Base-by-base conservation (phyloP, 106 monocot genomes). In the Vanilla planifolia region DNA sequence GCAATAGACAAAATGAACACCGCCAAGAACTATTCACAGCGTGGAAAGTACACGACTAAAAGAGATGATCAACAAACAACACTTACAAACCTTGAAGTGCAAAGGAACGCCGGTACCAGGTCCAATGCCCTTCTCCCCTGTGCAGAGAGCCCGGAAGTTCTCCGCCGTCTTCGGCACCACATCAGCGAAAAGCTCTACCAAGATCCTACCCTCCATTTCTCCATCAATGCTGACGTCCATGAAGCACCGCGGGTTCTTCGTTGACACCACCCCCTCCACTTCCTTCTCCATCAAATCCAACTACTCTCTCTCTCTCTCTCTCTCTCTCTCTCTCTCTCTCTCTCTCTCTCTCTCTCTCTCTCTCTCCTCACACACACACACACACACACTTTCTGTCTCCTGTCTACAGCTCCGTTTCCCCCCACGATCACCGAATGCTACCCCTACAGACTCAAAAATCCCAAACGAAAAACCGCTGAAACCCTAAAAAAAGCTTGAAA, bases 211-310 rank as follows among this genome's bases (percentile, higher is more conserved):
- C 37, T 70, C 69, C 61, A 70, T 36, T 21, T 70, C 69, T 40
- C 61, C 69, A 45, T 46, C 67, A 46, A 70, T 70, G 69, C 61
- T 70, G 28, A 70, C 33, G 51, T 70, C 69, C 51, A 70, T 40
- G 69, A 35, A 70, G 41, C 35, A 37, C 28, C 69, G 29, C 34
- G 69, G 69, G 36, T 70, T 70, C 51, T n/a, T 51, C 61, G 10
- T 42, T 19, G 27, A 33, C 33, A 35, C n/a, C 19, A 35, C 17
- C 35, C 57, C 57, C 57, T 34, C 57, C 20, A 33, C 21, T 33
- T 57, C 57, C 21, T 21, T 35, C 35, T 57, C 35, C 57, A 57
- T 20, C 34, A 5, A 16, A 57, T 15, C n/a, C 5, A 0, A n/a
- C n/a, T n/a, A n/a, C n/a, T n/a, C n/a, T n/a, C n/a, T n/a, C 5